A percentile compares a stretch with the other conserved stretches of the same genome.
phyloP scores from a whole-genome alignment of 2,329 filamentous ascomycete genomes.

The Monascus ruber region DNA sequence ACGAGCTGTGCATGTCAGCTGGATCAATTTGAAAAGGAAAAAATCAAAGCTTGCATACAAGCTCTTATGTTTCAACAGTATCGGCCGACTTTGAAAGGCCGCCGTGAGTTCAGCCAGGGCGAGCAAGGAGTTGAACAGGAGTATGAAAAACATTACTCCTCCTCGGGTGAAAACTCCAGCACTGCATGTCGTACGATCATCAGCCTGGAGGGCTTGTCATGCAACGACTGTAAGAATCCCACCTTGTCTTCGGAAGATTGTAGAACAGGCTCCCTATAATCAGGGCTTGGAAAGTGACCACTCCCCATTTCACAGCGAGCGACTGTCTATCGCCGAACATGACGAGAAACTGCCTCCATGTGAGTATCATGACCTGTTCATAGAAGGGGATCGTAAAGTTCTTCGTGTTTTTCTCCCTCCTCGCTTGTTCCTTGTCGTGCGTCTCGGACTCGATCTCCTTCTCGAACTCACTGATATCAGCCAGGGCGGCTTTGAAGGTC shows the following conservation, averaged over 20 bases:
- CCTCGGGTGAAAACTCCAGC: slow-evolving; percentile 48
- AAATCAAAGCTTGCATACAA: too few species aligned
- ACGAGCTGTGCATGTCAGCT: too few species aligned
- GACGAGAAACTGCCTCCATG: slow-evolving; percentile 44
- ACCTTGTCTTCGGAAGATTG: slow-evolving; percentile 40
- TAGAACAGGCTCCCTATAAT: slow-evolving; percentile 43
- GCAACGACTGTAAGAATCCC: not conserved
- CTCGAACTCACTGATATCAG: slow-evolving; percentile 46
- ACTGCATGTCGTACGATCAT: slow-evolving; percentile 13
- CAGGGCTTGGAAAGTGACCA: slow-evolving; percentile 35
- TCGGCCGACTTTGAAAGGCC: too few species aligned
- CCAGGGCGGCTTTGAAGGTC: slow-evolving; percentile 30
- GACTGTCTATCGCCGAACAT: slow-evolving; percentile 45
- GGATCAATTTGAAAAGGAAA: too few species aligned
- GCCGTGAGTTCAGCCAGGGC: too few species aligned
- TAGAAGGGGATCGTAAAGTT: slow-evolving; percentile 43
- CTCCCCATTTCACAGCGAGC: slow-evolving; percentile 40
- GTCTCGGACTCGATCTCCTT: slow-evolving; percentile 31
- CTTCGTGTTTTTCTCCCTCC: slow-evolving; percentile 33
- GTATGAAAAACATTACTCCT: slow-evolving; percentile 50
- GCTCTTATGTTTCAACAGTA: too few species aligned
- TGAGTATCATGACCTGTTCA: slow-evolving; percentile 40
- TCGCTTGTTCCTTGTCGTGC: slow-evolving; percentile 29
- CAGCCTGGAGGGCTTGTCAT: not conserved
- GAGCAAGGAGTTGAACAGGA: slow-evolving; percentile 50